Base-by-base conservation (phyloP, 371 early-diverging fungal genomes). In the Batkoa obscura region DNA sequence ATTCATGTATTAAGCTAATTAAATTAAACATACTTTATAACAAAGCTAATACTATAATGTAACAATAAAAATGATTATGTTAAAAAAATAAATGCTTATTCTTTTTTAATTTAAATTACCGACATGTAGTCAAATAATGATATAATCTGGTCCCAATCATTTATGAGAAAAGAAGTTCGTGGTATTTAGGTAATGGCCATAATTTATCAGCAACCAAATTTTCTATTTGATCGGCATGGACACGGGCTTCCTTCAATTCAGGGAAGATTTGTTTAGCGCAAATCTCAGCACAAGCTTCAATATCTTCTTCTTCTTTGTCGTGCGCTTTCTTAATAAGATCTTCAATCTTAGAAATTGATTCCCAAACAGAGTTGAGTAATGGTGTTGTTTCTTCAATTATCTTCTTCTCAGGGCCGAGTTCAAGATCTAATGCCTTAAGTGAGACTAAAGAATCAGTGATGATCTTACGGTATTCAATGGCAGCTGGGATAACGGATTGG, bases 171-270 rank as follows among this genome's bases (percentile, higher is more conserved):
- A 95, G 74, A 37, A 95, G 76, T 72, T 95, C 94, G 50, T 84
- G 80, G 81, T 93, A 94, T 74, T 88, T 92, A 73, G 97, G 97
- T 72, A 86, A 76, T 43, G 92, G 89, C 88, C 92, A 96, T 69
- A 71, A 73, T 78, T 84, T 88, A 74, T 94, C 93, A 32, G 85
- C 78, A 17, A 88, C 79, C 33, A 78, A 59, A 42, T 69, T 64
- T 71, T 96, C 94, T 46, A 94, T 71, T 32, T 62, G 65, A 60
- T 96, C 94, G 42, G 86, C 79, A 34, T 70, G 68, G 6, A 58
- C 64, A 61, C 97, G 83, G 53, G 83, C 78, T 12, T 65, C 63
- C 55, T 81, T 78, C 75, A 96, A 81, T 51, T 75, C 67, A 12
- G 82, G 80, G 17, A 80, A 60, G 39, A 96, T 67, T 51, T 71